phyloP scores from a whole-genome alignment of 345 rosid genomes.

The Citrus glauca region DNA sequence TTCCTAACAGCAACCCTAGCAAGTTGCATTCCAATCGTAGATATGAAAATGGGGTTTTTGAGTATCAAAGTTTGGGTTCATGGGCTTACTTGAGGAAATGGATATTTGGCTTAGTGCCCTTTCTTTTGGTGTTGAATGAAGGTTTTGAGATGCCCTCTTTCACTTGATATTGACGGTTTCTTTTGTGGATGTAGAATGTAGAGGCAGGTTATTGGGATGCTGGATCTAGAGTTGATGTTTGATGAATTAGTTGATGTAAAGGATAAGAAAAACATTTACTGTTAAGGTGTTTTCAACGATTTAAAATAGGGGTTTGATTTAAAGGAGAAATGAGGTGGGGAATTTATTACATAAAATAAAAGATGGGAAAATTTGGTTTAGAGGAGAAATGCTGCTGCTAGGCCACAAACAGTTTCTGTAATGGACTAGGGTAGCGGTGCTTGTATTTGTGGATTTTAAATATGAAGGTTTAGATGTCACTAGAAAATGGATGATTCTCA shows the following conservation, averaged over 20 bases:
- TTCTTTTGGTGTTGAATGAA: not conserved
- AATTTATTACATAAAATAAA: not conserved
- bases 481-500: not conserved
- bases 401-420: not conserved
- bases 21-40: no score
- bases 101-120: not conserved
- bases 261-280: not conserved
- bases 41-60: not conserved
- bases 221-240: not conserved
- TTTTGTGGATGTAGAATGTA: not conserved
- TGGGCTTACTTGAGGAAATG: not conserved
- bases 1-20: no score
- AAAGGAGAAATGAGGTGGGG: not conserved
- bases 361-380: not conserved
- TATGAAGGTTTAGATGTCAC: not conserved
- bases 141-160: not conserved
- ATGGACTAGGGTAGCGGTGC: not conserved
- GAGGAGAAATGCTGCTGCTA: not conserved
- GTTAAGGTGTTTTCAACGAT: not conserved
- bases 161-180: not conserved
- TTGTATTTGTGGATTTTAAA: not conserved
- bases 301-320: not conserved
- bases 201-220: not conserved
- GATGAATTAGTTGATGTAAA: not conserved
- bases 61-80: not conserved